phyloP scores from a whole-genome alignment of 352 stramenopile genomes.

The Phytophthora pini region DNA sequence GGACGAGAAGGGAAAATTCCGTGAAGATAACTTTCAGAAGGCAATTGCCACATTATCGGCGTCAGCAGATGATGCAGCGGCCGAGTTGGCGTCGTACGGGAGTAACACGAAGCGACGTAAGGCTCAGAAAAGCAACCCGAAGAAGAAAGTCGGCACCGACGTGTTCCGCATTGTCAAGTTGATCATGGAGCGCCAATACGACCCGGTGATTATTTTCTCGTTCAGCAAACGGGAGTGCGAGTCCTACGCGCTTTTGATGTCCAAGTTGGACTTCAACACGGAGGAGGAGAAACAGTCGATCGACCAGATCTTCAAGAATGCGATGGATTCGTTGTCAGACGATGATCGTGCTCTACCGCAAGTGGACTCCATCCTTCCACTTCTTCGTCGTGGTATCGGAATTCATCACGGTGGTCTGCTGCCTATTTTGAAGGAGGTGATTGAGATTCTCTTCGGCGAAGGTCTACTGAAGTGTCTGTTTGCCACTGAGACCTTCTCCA shows the following conservation, averaged over 20 bases:
- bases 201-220: slow-evolving; percentile 99
- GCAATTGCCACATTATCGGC: slow-evolving; percentile 87
- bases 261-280: slow-evolving; percentile 97
- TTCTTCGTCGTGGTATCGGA: slow-evolving; percentile 98
- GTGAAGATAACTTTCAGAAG: slow-evolving; percentile 97
- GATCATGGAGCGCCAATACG: slow-evolving; percentile 97
- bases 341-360: slow-evolving; percentile 98
- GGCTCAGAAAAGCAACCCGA: slow-evolving; percentile 59
- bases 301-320: slow-evolving; percentile 97
- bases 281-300: slow-evolving; percentile 98
- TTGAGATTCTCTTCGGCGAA: slow-evolving; percentile 92
- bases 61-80: slow-evolving; percentile 60
- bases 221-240: slow-evolving; percentile 99
- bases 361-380: slow-evolving; percentile 96
- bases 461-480: slow-evolving; percentile 99
- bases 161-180: slow-evolving; percentile 98
- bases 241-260: slow-evolving; percentile 92
- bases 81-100: slow-evolving; percentile 83
- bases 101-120: slow-evolving; percentile 80
- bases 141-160: slow-evolving; percentile 95
- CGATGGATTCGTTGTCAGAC: slow-evolving; percentile 96
- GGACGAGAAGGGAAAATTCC: slow-evolving; percentile 99
- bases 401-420: slow-evolving; percentile 99
- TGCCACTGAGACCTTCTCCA: slow-evolving; percentile 97
- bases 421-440: slow-evolving; percentile 99